A percentile compares a stretch with the other conserved stretches of the same genome.
phyloP scores from a whole-genome alignment of 768 basidiomycete genomes.

The Podaxis sp. region DNA sequence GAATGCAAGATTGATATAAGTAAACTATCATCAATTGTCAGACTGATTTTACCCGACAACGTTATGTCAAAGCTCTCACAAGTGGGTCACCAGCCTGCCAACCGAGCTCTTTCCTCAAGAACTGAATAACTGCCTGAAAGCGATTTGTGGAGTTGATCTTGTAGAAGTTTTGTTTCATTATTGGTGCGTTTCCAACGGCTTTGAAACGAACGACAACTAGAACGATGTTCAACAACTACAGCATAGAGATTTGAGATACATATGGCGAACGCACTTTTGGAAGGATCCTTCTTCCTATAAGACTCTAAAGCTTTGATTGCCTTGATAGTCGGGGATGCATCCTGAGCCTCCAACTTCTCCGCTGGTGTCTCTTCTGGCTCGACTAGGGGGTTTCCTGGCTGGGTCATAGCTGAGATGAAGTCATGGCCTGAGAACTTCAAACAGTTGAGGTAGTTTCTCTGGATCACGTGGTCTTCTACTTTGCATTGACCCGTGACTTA shows the following conservation, averaged over 20 bases:
- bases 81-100: conserved; percentile 85
- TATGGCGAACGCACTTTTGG: conserved; percentile 52
- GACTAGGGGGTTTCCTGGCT: neutral
- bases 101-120: conserved; percentile 82
- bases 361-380: neutral
- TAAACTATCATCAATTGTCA: conserved; percentile 35
- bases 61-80: conserved; percentile 38
- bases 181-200: conserved; percentile 94
- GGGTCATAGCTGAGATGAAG: conserved; percentile 4
- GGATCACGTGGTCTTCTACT: neutral
- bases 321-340: conserved; percentile 18
- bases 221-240: neutral
- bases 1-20: conserved; percentile 67
- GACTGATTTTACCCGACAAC: neutral
- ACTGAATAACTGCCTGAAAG: conserved; percentile 94
- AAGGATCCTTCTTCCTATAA: conserved; percentile 83
- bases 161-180: conserved; percentile 99
- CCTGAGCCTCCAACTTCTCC: neutral
- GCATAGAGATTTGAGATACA: neutral
- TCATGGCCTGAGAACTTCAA: neutral
- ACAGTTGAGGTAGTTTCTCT: neutral
- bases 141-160: conserved; percentile 93
- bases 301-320: conserved; percentile 72
- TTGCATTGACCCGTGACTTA: neutral
- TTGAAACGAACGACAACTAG: conserved; percentile 97